A percentile compares a stretch with the other conserved stretches of the same genome.
phyloP scores from a whole-genome alignment of 257 asterid genomes.

The Solanum sejunctum region DNA sequence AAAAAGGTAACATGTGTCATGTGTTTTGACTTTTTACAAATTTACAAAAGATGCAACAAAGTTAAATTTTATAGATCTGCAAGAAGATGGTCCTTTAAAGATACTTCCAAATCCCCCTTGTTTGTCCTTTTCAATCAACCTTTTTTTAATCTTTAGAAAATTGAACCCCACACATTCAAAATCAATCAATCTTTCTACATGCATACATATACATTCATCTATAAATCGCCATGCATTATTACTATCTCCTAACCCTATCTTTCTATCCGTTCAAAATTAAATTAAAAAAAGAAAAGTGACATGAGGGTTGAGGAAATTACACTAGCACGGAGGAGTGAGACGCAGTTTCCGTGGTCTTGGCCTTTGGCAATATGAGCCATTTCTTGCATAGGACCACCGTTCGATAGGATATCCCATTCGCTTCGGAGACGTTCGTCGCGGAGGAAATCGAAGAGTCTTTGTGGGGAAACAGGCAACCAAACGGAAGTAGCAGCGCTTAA shows the following conservation, averaged over 20 bases:
- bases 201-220: neutral
- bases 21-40: conserved; percentile 34
- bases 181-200: neutral
- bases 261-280: neutral
- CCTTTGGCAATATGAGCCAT: conserved; percentile 91
- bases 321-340: conserved; percentile 76
- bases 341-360: conserved; percentile 79
- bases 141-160: neutral
- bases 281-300: neutral
- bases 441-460: conserved; percentile 66
- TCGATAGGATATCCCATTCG: conserved; percentile 89
- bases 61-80: conserved; percentile 1
- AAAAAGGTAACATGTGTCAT: conserved; percentile 16
- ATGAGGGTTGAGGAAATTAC: conserved; percentile 15
- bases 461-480: conserved; percentile 76
- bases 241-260: neutral
- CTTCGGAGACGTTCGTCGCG: conserved; percentile 70
- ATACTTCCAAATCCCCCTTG: conserved; percentile 24
- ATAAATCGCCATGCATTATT: neutral
- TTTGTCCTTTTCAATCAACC: conserved; percentile 21
- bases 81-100: conserved; percentile 13
- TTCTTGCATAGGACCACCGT: conserved; percentile 95
- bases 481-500: conserved; percentile 83
- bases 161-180: neutral
- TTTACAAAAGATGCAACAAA: conserved; percentile 5